Percentiles rank a stretch among this genome's conserved stretches.
Conservation (phyloP, 352 stramenopile species). For the Pythium chondricola region DNA sequence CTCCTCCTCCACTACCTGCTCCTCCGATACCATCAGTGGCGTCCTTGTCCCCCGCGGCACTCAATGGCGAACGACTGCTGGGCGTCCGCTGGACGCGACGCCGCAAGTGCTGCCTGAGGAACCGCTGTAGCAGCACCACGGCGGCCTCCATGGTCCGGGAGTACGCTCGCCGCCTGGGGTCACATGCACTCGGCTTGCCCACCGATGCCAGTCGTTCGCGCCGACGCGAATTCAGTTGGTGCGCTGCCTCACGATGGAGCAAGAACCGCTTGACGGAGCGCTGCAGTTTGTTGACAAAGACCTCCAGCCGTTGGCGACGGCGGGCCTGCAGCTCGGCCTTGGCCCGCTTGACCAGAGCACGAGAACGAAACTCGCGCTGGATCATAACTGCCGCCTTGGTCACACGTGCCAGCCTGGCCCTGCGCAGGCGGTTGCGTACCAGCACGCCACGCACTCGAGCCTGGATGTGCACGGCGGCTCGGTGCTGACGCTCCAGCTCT, state of each 20-base stretch:
- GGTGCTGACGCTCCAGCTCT: conserved; percentile 21
- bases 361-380: conserved; percentile 38
- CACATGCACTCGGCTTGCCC: not conserved
- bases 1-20: conserved; percentile 10
- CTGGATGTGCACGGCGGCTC: conserved; percentile 25
- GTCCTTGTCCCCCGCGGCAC: conserved; percentile 22
- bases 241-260: conserved; percentile 23
- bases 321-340: conserved; percentile 31
- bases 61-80: conserved; percentile 25
- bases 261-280: conserved; percentile 24
- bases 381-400: conserved; percentile 38
- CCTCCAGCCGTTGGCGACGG: conserved; percentile 25
- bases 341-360: conserved; percentile 28
- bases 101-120: conserved; percentile 27
- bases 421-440: conserved; percentile 12
- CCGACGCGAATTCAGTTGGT: conserved; percentile 16
- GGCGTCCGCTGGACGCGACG: conserved; percentile 29
- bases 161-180: conserved; percentile 13
- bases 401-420: conserved; percentile 18
- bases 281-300: conserved; percentile 43
- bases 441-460: conserved; percentile 27
- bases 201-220: not conserved
- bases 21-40: conserved; percentile 21
- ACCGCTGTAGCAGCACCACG: conserved; percentile 39
- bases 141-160: conserved; percentile 23